Base-by-base conservation (phyloP, 2,329 filamentous ascomycete genomes). In the Xylaria digitata region DNA sequence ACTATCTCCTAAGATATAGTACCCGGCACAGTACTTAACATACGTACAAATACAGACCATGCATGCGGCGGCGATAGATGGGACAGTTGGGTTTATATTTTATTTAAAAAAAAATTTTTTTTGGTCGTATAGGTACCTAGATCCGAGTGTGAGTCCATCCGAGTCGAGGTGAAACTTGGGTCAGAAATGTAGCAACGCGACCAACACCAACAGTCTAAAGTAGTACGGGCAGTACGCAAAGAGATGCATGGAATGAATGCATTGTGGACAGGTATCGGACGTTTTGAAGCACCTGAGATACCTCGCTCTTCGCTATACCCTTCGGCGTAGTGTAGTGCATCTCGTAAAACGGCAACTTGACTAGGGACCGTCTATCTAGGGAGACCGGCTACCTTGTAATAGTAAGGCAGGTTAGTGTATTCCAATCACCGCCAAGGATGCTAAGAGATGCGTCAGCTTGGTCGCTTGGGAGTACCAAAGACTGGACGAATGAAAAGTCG, bases 391-490 rank as follows among this genome's bases (percentile, higher is more conserved):
- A 45, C 43, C 43, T 45, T 8, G 17, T 37, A 54, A 26, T 54
- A 11, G 34, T 46, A 46, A 19, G n/a, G 42, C n/a, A 45, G 15
- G 15, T 17, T 8, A 6, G 17, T 46, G 15, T 62, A 26, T 55
- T 54, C 15, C 37, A 37, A 59, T 46, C 46, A 8, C 23, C 23
- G 62, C 34, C 34, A 65, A 56, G 56, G 37, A 46, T 56, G 40
- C 17, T 8, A 50, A 23, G 17, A 52, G 46, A 46, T 68, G 63
- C 21, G 65, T 68, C 61, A 68, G 66, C 61, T 65, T 40, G 49
- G 21, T 40, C 11, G 37, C 2, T 40, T 40, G n/a, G 21, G 34
- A 48, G 26, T 5, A 56, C 9, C 34, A 46, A 46, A 42, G 43
- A 58, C 46, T 55, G 57, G 63, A 49, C 49, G 40, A 61, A 62